Percentiles rank a stretch among this genome's conserved stretches.
Conservation (phyloP, 2,329 filamentous ascomycete species). For the Fusarium transvaalense region DNA sequence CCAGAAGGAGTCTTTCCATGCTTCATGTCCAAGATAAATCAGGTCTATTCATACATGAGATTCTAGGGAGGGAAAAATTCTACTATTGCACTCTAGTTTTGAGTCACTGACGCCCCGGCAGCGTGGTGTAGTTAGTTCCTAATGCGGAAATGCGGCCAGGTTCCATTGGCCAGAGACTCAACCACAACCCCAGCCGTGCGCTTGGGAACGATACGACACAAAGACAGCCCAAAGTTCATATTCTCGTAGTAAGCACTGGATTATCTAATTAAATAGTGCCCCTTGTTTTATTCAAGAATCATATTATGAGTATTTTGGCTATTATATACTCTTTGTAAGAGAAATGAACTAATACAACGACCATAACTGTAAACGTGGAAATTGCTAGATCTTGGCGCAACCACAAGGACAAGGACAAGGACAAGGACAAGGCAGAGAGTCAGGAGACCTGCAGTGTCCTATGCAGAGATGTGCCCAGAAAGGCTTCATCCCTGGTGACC, state of each 20-base stretch:
- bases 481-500: not conserved
- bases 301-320: not conserved
- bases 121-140: conserved; percentile 12
- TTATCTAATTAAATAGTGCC: not conserved
- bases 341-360: too few relatives aligned
- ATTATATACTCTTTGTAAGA: not conserved
- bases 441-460: not conserved
- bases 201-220: not conserved
- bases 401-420: too few relatives aligned
- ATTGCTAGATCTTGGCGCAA: too few relatives aligned
- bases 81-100: not conserved
- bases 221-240: not conserved
- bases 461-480: not conserved
- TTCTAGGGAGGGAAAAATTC: not conserved
- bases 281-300: not conserved
- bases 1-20: not conserved
- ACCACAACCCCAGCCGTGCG: conserved; percentile 1
- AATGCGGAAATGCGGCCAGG: conserved; percentile 22
- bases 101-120: not conserved
- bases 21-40: not conserved
- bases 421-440: too few relatives aligned
- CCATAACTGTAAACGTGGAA: too few relatives aligned
- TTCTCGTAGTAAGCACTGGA: not conserved
- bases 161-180: conserved; percentile 23
- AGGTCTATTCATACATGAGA: not conserved